Evolutionary conservation across 1,284 basidiomycete genomes (phyloP).

Genomic region (Tilletia horrida): DNA sequence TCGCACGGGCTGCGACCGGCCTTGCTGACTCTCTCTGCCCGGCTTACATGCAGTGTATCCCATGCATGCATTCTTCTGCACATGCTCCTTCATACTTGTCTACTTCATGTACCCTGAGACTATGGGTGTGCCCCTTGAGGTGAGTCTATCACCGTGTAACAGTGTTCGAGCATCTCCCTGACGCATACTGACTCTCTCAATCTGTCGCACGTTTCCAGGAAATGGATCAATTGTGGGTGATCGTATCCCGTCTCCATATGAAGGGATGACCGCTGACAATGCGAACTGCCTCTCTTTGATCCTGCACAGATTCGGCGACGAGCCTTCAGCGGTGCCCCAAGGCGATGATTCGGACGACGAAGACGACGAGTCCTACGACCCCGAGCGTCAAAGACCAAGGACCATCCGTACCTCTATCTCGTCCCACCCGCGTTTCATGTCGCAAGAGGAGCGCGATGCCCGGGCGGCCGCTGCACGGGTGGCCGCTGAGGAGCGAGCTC

Average conservation of each 20-base stretch:
- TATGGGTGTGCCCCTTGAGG: slow-evolving; percentile 60
- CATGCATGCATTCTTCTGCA: slow-evolving; percentile 93
- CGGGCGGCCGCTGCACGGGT: slow-evolving; percentile 48
- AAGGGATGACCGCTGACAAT: slow-evolving; percentile 55
- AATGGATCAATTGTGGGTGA: slow-evolving; percentile 44
- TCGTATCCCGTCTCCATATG: background rate
- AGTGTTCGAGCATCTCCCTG: slow-evolving; percentile 56
- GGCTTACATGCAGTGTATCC: slow-evolving; percentile 65
- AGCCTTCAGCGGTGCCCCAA: slow-evolving; percentile 53
- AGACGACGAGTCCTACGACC: slow-evolving; percentile 19
- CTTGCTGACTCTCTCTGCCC: background rate
- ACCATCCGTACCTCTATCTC: slow-evolving; percentile 38
- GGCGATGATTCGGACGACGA: slow-evolving; percentile 36
- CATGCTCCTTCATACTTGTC: slow-evolving; percentile 69
- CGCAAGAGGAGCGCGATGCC: slow-evolving; percentile 70
- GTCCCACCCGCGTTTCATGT: slow-evolving; percentile 63
- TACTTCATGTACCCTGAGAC: slow-evolving; percentile 67
- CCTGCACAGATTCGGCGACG: slow-evolving; percentile 17
- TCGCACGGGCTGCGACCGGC: background rate
- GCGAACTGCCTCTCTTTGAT: slow-evolving; percentile 28
- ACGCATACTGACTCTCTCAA: slow-evolving; percentile 36
- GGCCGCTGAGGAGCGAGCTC: slow-evolving; percentile 60
- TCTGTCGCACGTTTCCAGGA: slow-evolving; percentile 38
- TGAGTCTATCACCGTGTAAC: slow-evolving; percentile 40
- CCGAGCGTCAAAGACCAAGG: slow-evolving; percentile 25